Base-by-base conservation (phyloP, 139 green algal species). In the Parachlorella kessleri region DNA sequence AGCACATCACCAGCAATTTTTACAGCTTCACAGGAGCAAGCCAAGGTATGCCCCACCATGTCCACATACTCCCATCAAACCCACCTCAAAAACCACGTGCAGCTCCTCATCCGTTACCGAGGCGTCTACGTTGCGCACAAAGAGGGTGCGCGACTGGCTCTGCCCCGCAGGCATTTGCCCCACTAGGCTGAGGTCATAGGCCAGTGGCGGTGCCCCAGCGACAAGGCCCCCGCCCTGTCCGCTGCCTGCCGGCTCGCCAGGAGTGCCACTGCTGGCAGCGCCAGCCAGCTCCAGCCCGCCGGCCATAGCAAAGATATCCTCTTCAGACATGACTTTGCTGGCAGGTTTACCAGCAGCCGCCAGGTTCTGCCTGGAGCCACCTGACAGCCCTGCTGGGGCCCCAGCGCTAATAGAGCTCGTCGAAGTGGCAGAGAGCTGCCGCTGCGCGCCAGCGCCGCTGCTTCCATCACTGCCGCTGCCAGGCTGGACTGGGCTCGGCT, bases 101-200 rank as follows among this genome's bases (percentile, higher is more conserved):
- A 96, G 75, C 72, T 94, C 88, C 3, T 91, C 89, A 30, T 95
- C 90, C 1, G 67, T 72, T 5, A 86, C 74, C 6, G 84, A 65
- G 0, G 78, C 53, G 41, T 86, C 83, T 6, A 96, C 78, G 66
- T 94, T 93, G 33, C 90, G 81, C 30, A 97, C 84, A 55, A 98
- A 88, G 9, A 98, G 85, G 0, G 90, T 94, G 66, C 95, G 90
- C 1, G 91, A 94, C 3, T 94, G 88, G 18, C 76, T 67, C 35
- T 86, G 75, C 28, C 75, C 86, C 37, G 74, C 69, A 30, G 88
- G 86, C 73, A 92, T 71, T 73, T 94, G 86, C 18, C 86, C 80
- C 2, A 69, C 65, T 67, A 76, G 24, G 24, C 55, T 48, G 5
- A 75, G 71, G 39, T 80, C 78, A 6, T 53, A 42, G 0, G 36